These are phyloP conservation scores for Coemansia sp. DNA, from an alignment of 192 early-diverging fungal species.

Conservation along the genomic window DNA sequence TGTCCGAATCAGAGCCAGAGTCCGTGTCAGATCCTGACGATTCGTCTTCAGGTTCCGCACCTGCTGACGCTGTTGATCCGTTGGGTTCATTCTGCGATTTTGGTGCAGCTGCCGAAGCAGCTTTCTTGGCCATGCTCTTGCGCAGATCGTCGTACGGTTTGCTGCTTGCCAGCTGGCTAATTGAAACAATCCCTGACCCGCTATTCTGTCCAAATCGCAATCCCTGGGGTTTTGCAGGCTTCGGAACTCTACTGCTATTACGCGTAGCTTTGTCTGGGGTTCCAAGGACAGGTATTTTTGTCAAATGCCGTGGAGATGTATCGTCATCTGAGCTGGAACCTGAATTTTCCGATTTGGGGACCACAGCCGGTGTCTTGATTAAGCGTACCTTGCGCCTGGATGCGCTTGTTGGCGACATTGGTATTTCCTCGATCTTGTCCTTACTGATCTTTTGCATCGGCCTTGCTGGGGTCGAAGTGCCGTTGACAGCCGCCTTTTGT, in stretches of 20 bases:
- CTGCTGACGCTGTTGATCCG: neutral
- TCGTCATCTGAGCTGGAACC: conserved; percentile 16
- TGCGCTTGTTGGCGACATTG: neutral
- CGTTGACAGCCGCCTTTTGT: neutral
- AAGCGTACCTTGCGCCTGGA: conserved; percentile 30
- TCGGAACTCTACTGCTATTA: conserved; percentile 24
- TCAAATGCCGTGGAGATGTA: conserved; percentile 17
- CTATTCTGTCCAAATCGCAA: conserved; percentile 16
- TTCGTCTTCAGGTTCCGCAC: neutral
- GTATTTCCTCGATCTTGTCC: neutral
- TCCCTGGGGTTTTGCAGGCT: conserved; percentile 23
- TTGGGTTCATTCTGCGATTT: neutral
- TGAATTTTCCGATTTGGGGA: conserved; percentile 11
- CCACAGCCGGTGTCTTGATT: conserved; percentile 11
- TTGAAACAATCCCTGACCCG: conserved; percentile 25
- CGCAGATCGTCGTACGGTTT: conserved; percentile 47
- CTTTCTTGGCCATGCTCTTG: conserved; percentile 37
- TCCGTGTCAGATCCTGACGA: neutral
- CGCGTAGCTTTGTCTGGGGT: conserved; percentile 10
- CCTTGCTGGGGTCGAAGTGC: conserved; percentile 2
- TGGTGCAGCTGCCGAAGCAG: neutral
- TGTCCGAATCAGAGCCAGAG: conserved; percentile 10
- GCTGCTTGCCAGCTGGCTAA: conserved; percentile 40
- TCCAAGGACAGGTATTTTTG: conserved; percentile 31
- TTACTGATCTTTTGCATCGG: neutral